Evolutionary conservation across 2,329 filamentous ascomycete genomes (phyloP), one percentile per base, ranked within the genome.

Genomic region (Ceratocystis colombiana): DNA sequence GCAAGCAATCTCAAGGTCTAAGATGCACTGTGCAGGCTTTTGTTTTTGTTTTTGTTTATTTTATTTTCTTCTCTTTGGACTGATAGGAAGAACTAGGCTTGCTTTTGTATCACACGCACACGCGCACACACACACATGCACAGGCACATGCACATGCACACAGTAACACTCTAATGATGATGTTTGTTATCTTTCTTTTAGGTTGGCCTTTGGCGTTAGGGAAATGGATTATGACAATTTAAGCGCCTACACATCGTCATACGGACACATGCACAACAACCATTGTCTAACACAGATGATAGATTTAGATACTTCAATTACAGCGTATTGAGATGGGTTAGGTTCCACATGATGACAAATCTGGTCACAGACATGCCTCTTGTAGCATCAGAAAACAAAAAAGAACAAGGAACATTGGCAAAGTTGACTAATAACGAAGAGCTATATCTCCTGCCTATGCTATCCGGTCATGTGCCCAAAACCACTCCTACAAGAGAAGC

Each of bases 151-250:
- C 30, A 8, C 33, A 41, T 41, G 37, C 37, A 41, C 10, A 41
- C 10, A 41, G 37, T 15, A 41, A 46, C 37, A 28, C 48, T 53
- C 6, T 53, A 15, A 53, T 37, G 55, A n/a, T 10, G 7, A 37
- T 63, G 20, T 46, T 48, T 63, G 33, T 28, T 22, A 48, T 50
- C 15, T 63, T 63, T 30, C 33, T 33, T 62, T 20, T 12, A 25
- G 25, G 30, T 63, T 48, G 30, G 25, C 15, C n/a, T 48, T 37
- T 30, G 55, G 55, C 55, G 55, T 20, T 33, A 37, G 17, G 55
- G 55, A 30, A 59, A 59, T 22, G 55, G 28, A 33, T 22, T 4
- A 28, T 28, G 48, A 28, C 25, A 25, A 25, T n/a, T 4, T 2
- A 25, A 25, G 25, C 20, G 45, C 5, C 25, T 53, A 53, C 20